Evolutionary conservation across 176 grass and related monocot species (phyloP), one percentile per base, ranked within the genome.

Genomic region (Thinopyrum elongatum): DNA sequence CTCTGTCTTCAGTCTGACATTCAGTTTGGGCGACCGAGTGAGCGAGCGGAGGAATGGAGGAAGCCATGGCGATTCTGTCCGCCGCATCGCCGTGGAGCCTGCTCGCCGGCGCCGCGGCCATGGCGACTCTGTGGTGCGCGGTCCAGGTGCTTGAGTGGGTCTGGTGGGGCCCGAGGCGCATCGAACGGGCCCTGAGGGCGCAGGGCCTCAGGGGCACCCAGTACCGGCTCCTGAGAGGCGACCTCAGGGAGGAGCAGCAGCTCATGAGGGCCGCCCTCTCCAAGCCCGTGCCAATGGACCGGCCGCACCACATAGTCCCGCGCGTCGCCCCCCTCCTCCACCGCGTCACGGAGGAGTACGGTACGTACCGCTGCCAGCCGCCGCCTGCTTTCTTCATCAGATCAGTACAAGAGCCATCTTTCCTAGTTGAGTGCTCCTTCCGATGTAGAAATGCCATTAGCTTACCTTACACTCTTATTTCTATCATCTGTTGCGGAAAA

Each of bases 181-280:
- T 89, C 26, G 90, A 85, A 17, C 51, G 59, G 23, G 60, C 30
- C 30, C 93, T 95, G 28, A 81, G 93, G 60, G 79, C 90, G 12
- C 88, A 90, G 85, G 90, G 88, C 31, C 82, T 95, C 4, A 22
- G 31, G n/a, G 90, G 93, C 68, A 95, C 82, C 76, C 16, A 59
- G 4, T 95, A 92, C 75, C 83, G 88, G 21, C 79, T 92, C 74
- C 86, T 83, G 82, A 6, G 39, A 27, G 93, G 88, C 5, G 90
- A 95, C 84, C 30, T 89, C 75, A 82, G 29, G 80, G 85, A 90
- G 49, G 81, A 64, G 11, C 29, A 29, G 31, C 69, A 78, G n/a
- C 82, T 96, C 39, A 9, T 5, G 55, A 36, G 1, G 74, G 91
- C 59, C 36, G 94, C 87, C 27, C 25, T 47, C 39, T 47, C 85